Percentiles rank a stretch among this genome's conserved stretches.
Evolutionary conservation across 2,329 filamentous ascomycete species (phyloP).

Genomic region (Didymella sp.): DNA sequence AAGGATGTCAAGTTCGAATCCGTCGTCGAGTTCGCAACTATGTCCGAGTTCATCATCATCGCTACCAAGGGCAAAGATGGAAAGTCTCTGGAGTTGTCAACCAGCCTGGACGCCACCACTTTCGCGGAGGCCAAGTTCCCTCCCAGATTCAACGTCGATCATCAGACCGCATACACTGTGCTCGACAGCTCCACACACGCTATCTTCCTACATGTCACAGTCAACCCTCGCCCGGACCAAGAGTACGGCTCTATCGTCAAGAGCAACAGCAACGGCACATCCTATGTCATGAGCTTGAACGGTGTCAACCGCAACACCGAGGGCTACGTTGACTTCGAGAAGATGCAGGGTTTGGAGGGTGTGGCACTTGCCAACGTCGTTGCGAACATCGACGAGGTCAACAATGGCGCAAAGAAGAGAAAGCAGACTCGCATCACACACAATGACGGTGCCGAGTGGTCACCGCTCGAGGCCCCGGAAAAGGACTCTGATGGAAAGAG

Average conservation of each 20-base stretch:
- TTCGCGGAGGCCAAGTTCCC: conserved; percentile 90
- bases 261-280: conserved; percentile 98
- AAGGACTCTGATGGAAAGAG: conserved; percentile 74
- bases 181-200: conserved; percentile 94
- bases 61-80: conserved; percentile 72
- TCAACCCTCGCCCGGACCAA: conserved; percentile 68
- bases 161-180: conserved; percentile 87
- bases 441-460: conserved; percentile 93
- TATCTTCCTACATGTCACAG: conserved; percentile 90
- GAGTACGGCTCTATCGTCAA: conserved; percentile 90
- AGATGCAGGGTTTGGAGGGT: conserved; percentile 89
- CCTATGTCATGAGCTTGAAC: conserved; percentile 82
- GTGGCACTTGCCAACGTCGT: conserved; percentile 88
- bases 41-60: conserved; percentile 95
- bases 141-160: conserved; percentile 77
- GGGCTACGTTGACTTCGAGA: conserved; percentile 94
- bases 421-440: conserved; percentile 93
- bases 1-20: conserved; percentile 69
- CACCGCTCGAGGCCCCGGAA: conserved; percentile 72
- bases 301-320: conserved; percentile 79
- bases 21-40: conserved; percentile 86
- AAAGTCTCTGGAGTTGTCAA: conserved; percentile 75
- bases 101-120: conserved; percentile 81
- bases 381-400: conserved; percentile 70
- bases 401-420: conserved; percentile 73